Percentiles rank a stretch among this genome's conserved stretches.
Evolutionary conservation across 2,329 filamentous ascomycete species (phyloP).

Genomic region (Sarocladiaceae sp.): DNA sequence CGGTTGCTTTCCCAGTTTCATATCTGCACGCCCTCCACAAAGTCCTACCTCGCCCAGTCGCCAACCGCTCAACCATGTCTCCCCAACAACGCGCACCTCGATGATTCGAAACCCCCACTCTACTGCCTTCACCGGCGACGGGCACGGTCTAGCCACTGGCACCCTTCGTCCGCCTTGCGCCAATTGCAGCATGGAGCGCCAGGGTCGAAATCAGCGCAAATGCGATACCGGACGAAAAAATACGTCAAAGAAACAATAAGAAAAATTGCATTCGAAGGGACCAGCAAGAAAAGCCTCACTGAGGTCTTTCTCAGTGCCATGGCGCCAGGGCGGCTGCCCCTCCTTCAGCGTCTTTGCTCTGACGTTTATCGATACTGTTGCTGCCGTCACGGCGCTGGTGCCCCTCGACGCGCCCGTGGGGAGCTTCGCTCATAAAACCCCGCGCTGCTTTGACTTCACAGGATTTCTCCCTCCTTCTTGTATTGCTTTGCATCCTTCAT

Average conservation of each 20-base stretch:
- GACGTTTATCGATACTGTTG: constrained; percentile 10
- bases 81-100: too few relatives aligned
- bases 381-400: background rate
- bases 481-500: background rate
- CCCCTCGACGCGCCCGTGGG: constrained; percentile 1
- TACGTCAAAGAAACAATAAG: background rate
- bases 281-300: constrained; percentile 8
- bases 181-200: background rate
- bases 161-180: background rate
- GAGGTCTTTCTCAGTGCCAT: background rate
- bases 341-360: background rate
- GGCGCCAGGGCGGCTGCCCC: constrained; percentile 1
- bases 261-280: background rate
- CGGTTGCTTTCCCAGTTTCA: background rate
- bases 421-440: constrained; percentile 11
- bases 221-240: background rate
- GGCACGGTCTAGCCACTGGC: too few relatives aligned
- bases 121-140: too few relatives aligned
- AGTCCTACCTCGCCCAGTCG: background rate
- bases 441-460: constrained; percentile 8
- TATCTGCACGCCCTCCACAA: background rate
- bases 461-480: background rate
- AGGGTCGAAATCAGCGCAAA: constrained; percentile 2
- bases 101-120: constrained; percentile 2
- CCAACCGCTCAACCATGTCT: background rate